Evolutionary conservation across 1,284 basidiomycete species (phyloP), one percentile per base, ranked within the genome.

Genomic region (Cystobasidiaceae sp.): DNA sequence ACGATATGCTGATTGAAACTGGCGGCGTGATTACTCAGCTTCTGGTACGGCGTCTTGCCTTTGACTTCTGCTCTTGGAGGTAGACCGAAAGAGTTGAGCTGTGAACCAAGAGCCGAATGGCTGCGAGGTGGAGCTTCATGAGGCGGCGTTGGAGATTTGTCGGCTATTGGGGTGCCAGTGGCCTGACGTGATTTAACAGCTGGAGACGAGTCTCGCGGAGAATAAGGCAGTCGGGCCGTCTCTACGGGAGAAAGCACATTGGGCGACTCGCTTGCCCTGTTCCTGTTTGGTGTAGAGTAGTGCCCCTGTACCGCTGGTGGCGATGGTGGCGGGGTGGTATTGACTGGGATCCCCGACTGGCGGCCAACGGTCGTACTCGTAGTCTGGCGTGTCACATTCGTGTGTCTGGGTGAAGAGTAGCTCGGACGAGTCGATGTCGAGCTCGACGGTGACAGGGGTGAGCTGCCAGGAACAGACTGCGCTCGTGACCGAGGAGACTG

Each of bases 1-100:
- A 61, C 48, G 37, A 74, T 67, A 17, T 69, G 67, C 39, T 70
- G 62, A 30, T 69, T 52, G 50, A 73, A 71, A 0, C 65, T 67
- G 19, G 62, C 67, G 3, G 68, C 66, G 66, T 71, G 68, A 7
- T 51, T 34, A 4, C 66, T 64, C 11, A 73, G 62, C 6, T 67
- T 67, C 23, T 68, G 48, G 19, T 67, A 65, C 4, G 33, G 25
- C 1, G 71, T 73, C 32, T 63, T 45, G 3, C 71, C 71, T 23
- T 71, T 71, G 23, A 69, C 62, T 43, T 73, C 69, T 15, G 69
- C 51, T 33, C 45, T 51, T 17, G 28, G 28, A 3, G 60, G 60
- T 21, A 62, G 34, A n/a, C 45, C 48, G 19, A 39, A 30, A 17
- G 30, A 27, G 7, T 56, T 28, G 3, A 56, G n/a, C 17, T 37